These are phyloP conservation scores for Cicer arietinum DNA, from an alignment of 306 rosid species.

Conservation along the genomic window DNA sequence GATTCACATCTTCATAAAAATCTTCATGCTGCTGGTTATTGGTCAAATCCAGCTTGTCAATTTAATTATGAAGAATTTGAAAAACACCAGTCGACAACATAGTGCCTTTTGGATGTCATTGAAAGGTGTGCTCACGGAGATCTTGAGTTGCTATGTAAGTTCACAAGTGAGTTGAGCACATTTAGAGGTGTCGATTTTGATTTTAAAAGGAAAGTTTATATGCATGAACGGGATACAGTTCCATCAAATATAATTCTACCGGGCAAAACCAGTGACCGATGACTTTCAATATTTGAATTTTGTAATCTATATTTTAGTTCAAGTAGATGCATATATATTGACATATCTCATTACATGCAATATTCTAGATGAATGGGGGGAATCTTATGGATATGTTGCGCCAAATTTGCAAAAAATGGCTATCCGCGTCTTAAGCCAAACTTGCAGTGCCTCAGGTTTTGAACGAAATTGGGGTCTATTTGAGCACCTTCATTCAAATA, in stretches of 20 bases:
- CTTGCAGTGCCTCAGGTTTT: not conserved
- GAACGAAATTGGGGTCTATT: not conserved
- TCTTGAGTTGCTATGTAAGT: not conserved
- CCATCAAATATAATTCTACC: not conserved
- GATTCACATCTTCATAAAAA: not conserved
- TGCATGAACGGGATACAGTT: not conserved
- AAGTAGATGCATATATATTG: not conserved
- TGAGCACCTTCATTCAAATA: not conserved
- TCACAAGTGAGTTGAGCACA: not conserved
- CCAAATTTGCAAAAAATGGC: not conserved
- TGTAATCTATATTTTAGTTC: not conserved
- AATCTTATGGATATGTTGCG: not conserved
- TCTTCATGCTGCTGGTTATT: not conserved
- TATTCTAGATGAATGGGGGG: slow-evolving; percentile 9
- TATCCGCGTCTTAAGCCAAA: not conserved
- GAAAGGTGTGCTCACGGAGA: not conserved
- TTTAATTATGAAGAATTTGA: not conserved
- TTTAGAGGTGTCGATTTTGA: not conserved
- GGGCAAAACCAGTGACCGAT: not conserved
- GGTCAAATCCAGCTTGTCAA: not conserved
- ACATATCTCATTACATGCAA: not conserved
- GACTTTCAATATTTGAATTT: not conserved
- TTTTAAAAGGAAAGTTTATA: not conserved
- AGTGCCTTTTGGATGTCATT: not conserved
- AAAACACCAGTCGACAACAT: too few species aligned